Evolutionary conservation across 371 early-diverging fungal genomes (phyloP).

Genomic region (Rhizomucor miehei): DNA sequence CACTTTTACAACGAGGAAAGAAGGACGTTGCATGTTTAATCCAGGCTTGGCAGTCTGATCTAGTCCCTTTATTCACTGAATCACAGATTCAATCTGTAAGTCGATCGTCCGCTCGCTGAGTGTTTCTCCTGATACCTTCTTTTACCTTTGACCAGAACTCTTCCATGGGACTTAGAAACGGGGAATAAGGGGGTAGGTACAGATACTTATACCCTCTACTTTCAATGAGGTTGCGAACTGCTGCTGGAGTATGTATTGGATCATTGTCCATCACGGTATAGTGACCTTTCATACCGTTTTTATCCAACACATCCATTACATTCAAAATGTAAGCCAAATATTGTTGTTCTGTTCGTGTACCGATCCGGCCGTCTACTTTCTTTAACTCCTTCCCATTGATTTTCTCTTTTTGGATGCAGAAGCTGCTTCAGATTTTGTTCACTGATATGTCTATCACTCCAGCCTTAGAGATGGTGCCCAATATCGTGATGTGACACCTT

Average conservation of each 20-base stretch:
- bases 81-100: slow-evolving; percentile 9
- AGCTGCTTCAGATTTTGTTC: background rate
- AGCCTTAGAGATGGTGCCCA: background rate
- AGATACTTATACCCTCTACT: slow-evolving; percentile 1
- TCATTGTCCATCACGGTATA: slow-evolving; percentile 4
- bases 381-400: background rate
- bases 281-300: background rate
- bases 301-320: slow-evolving; percentile 8
- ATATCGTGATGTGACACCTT: background rate
- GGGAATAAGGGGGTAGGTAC: slow-evolving; percentile 4
- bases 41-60: slow-evolving; percentile 11
- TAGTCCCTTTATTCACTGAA: slow-evolving; percentile 10
- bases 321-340: background rate
- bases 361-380: slow-evolving; percentile 1
- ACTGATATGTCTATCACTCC: background rate
- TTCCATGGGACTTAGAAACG: slow-evolving; percentile 2
- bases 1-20: too few relatives aligned
- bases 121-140: background rate
- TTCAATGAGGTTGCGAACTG: slow-evolving; percentile 1
- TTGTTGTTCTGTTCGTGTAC: slow-evolving; percentile 3
- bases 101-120: background rate
- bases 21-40: too few relatives aligned
- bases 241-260: slow-evolving; percentile 2
- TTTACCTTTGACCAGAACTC: slow-evolving; percentile 1
- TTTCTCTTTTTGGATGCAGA: too few relatives aligned